phyloP scores from a whole-genome alignment of 2,329 filamentous ascomycete species.

The Endocalyx cinctus region DNA sequence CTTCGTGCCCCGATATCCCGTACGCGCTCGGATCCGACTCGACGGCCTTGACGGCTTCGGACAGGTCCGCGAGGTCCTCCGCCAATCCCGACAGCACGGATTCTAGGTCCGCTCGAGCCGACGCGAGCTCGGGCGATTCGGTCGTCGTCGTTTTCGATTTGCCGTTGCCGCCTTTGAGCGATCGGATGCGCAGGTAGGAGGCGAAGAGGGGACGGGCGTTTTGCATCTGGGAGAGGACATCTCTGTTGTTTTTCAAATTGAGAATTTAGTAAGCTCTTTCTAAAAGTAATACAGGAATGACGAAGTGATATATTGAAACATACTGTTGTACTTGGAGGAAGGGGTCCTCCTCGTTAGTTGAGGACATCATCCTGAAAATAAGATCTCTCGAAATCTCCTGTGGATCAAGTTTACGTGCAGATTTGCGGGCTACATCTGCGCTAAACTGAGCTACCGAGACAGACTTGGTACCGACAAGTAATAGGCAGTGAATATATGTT shows the following conservation, averaged over 20 bases:
- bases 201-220: constrained; percentile 82
- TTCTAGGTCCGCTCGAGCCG: constrained; percentile 67
- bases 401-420: no score
- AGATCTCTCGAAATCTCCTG: no score
- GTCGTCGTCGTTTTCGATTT: constrained; percentile 42
- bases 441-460: no score
- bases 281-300: no score
- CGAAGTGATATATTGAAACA: no score
- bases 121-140: constrained; percentile 77
- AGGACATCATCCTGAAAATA: constrained; percentile 60
- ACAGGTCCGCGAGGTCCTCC: constrained; percentile 84
- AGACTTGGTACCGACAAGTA: no score
- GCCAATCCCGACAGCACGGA: constrained; percentile 61
- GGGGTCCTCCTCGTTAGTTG: constrained; percentile 62
- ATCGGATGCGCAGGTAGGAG: constrained; percentile 93
- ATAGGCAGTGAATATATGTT: background rate
- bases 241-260: constrained; percentile 60
- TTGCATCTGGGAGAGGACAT: constrained; percentile 79
- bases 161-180: constrained; percentile 70
- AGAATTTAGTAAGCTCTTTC: no score
- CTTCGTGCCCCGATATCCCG: constrained; percentile 78
- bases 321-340: constrained; percentile 71
- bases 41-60: constrained; percentile 80
- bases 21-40: constrained; percentile 84
- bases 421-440: constrained; percentile 23